Evolutionary conservation across 768 basidiomycete genomes (phyloP), one percentile per base, ranked within the genome.

Genomic region (Solioccasus polychromus): DNA sequence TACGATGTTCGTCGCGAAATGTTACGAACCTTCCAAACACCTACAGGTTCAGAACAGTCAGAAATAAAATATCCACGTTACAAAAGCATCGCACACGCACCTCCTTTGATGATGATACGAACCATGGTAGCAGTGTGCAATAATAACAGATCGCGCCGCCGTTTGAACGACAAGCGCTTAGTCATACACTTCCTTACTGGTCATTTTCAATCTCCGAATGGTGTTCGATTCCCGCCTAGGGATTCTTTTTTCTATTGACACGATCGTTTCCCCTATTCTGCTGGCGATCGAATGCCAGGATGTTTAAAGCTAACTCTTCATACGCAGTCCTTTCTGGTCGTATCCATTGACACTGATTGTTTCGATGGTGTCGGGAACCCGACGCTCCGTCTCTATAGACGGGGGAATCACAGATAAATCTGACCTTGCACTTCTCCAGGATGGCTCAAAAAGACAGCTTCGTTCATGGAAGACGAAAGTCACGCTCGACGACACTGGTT

Each of bases 71-170:
- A 8, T 2, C 9, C n/a, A 29, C 19, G 23, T 38, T n/a, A 43
- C 17, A 44, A 28, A 8, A 26, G 42, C 4, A 39, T 15, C 1
- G 24, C 12, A 9, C 39, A 70, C 81, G 46, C 50, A 76, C 85
- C 89, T 76, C 88, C 89, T 77, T 92, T 92, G 67, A 92, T 92
- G 63, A 92, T 91, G 26, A 90, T 92, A 64, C 90, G 79, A 59
- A 88, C 87, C 89, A 92, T 92, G 38, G 35, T 14, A 34, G 15
- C 22, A 49, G 35, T n/a, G n/a, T n/a, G 20, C n/a, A 14, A 14
- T 36, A 36, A 17, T 20, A 12, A 26, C 12, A 15, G 24, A 31
- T 19, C 39, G 36, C 39, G 42, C 15, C 31, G 32, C 40, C 24
- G 43, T 22, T 18, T 28, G 12, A 24, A 30, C 23, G 28, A 23